phyloP scores from a whole-genome alignment of 2,329 filamentous ascomycete species.

The Botrytis hyacinthi region DNA sequence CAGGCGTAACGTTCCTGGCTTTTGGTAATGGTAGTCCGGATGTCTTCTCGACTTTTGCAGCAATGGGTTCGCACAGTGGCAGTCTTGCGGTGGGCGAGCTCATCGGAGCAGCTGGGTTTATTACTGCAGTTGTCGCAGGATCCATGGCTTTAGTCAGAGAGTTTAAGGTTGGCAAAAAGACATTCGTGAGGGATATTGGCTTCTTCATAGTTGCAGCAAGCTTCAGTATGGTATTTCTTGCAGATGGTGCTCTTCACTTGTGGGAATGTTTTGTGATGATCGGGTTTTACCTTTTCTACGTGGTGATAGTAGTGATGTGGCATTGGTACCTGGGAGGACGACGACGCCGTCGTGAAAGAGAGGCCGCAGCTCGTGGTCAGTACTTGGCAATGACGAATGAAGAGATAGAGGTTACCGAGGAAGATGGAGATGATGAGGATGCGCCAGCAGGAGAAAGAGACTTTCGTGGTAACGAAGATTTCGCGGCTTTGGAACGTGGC shows the following conservation, averaged over 20 bases:
- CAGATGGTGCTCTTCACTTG: conserved; percentile 76
- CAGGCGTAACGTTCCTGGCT: conserved; percentile 92
- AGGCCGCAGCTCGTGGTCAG: conserved; percentile 71
- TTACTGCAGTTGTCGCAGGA: conserved; percentile 91
- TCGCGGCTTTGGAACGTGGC: conserved; percentile 35
- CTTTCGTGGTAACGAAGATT: conserved; percentile 35
- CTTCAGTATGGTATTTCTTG: conserved; percentile 84
- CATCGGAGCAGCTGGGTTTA: conserved; percentile 92
- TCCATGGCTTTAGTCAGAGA: conserved; percentile 97
- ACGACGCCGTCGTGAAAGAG: conserved; percentile 58
- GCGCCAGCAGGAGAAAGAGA: conserved; percentile 40
- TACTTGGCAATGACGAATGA: conserved; percentile 59
- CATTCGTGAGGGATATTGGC: conserved; percentile 85
- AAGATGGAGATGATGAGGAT: conserved; percentile 59
- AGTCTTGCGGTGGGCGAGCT: conserved; percentile 94
- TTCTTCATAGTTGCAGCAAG: conserved; percentile 87
- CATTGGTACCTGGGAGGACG: conserved; percentile 77
- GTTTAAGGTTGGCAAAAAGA: conserved; percentile 84
- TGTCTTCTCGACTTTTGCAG: conserved; percentile 97
- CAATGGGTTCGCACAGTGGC: conserved; percentile 96
- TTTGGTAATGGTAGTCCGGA: conserved; percentile 98
- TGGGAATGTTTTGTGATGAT: conserved; percentile 95
- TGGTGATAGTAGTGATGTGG: conserved; percentile 83
- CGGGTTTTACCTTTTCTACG: conserved; percentile 85
- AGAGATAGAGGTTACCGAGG: conserved; percentile 61